Evolutionary conservation across 352 stramenopile species (phyloP), one percentile per base, ranked within the genome.

Genomic region (Pythium guiyangense): DNA sequence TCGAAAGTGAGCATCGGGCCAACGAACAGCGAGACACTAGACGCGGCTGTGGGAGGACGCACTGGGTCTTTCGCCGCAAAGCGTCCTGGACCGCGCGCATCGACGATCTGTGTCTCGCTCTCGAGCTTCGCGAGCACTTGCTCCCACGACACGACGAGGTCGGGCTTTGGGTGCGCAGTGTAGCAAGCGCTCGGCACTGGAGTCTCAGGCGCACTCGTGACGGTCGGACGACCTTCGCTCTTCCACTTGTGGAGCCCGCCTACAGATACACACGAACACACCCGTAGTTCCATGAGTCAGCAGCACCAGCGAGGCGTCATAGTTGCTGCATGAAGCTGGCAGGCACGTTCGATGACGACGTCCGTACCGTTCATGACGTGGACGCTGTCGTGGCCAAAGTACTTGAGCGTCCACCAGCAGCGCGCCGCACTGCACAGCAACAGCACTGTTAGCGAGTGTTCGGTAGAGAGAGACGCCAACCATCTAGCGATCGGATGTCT

Each of bases 331-430:
- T 37, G 4, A 10, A 10, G 8, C 31, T 2, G 11, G 31, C 31
- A 20, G 9, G 27, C 20, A 39, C 52, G 50, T 1, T 1, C 12
- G 42, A 25, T 4, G 17, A 44, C 11, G 42, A 27, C 15, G 42
- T 26, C 18, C 26, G 31, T 35, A 87, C 88, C 91, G 49, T 97
- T 86, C 31, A 97, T 64, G 29, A 97, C 84, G 59, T 94, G 77
- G 10, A 97, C 89, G 20, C 80, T 76, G 34, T 90, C 64, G 55
- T 96, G 85, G 5, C 89, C 90, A 70, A 97, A 96, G 55, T 78
- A 87, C 62, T 92, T 92, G 63, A 97, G 93, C 57, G 82, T 97
- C 79, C 83, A 96, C 86, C 85, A 96, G 63, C 79, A 88, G 40
- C 86, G 79, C 25, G 85, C 73, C 5, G 80, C 66, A 71, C 84